Base-by-base conservation (phyloP, 2,329 filamentous ascomycete species). In the Penicillium sp. region DNA sequence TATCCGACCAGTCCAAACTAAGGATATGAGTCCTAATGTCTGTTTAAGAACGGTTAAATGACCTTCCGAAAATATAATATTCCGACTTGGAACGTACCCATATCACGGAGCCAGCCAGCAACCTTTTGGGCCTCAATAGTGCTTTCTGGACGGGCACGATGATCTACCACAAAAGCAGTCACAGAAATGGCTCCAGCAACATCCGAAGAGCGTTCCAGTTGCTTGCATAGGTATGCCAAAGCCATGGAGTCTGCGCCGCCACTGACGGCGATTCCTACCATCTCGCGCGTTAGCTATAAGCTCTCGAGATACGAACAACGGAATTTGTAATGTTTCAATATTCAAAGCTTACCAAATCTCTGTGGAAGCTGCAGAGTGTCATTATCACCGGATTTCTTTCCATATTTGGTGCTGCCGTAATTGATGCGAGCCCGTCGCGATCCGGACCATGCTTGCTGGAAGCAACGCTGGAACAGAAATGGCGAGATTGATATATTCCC, bases 181-280 rank as follows among this genome's bases (percentile, higher is more conserved):
- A 78, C 70, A 13, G 64, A 66, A 38, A 44, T 55, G 15, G 51
- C 51, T 12, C 56, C 57, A 33, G 57, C 45, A 15, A 58, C 49
- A 22, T 49, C 56, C 6, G 58, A 52, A 15, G 48, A 51, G 29
- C 49, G 78, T 60, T 68, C 62, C 52, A 70, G 55, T 40, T 73
- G 68, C 43, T 75, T 77, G 64, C 86, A 87, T 32, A 97, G 77
- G 53, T 76, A 82, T 48, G 89, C 88, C 53, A 98, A 75, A 26
- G 91, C 91, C 90, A 97, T 98, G n/a, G 91, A 97, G 69, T 98
- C 93, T 34, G 93, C 87, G 7, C 93, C 93, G 22, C 93, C 93
- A 63, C 90, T 96, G 53, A 97, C 75, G 15, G 90, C 93, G 52
- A 97, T 73, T 47, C 78, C 84, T 87, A 54, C 19, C 40, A 22